Base-by-base conservation (phyloP, 176 grass and related monocot genomes). In the Oryza longistaminata region DNA sequence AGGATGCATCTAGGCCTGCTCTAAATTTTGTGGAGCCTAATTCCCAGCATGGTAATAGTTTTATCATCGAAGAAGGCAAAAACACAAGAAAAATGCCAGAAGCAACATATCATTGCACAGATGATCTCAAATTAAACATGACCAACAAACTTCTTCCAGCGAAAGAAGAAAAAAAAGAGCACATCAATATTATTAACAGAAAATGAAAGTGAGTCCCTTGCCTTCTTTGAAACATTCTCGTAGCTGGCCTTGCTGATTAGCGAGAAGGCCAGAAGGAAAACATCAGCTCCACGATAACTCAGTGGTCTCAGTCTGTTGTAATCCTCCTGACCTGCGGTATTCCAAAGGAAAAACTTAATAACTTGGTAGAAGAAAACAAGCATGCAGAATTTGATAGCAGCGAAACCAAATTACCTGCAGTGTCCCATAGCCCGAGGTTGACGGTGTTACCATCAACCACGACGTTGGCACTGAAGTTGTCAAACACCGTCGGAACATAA, bases 191-290 rank as follows among this genome's bases (percentile, higher is more conserved):
- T 16, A 71, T 80, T 34, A 71, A 75, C 4, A 78, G 68, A 84
- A 84, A 43, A 70, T 25, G 21, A 74, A 72, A 43, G 71, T 69
- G 1, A 66, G 37, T 40, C n/a, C 46, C 89, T 91, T 91, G 67
- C 92, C 92, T 94, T 94, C 89, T 91, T 94, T 7, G 92, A 90
- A 86, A 94, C 92, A 82, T 94, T 94, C 82, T 89, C 89, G 64
- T 94, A 94, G 42, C 89, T 94, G 61, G 92, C 92, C 84, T 94
- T 94, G 65, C 92, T 94, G 79, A 94, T 94, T 33, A 94, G 89
- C 31, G 92, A 94, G 84, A 94, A 94, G 62, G 92, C 89, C 84
- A 94, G 89, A 80, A 91, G 89, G 71, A 94, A 94, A 84, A 94
- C 89, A 71, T 94, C 92, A 48, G 92, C 92, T 73, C 92, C 92